phyloP scores from a whole-genome alignment of 1,284 basidiomycete species.

The Mycena sp. region DNA sequence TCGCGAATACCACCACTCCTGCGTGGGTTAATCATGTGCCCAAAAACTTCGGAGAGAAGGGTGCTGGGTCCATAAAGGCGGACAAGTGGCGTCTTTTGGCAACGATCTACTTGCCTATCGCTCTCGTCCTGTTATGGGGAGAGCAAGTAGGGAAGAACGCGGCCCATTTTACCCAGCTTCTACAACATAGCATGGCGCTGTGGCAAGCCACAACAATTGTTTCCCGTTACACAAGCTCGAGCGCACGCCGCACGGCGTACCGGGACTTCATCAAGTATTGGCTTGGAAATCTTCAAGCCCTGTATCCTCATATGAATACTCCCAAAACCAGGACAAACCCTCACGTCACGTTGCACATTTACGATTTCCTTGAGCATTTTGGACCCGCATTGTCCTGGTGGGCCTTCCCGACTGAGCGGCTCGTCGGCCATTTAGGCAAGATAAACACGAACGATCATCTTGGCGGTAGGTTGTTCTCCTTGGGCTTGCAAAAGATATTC shows the following conservation, averaged over 20 bases:
- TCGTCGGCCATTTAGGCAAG: neutral
- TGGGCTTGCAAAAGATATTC: neutral
- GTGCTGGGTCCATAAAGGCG: conserved; percentile 46
- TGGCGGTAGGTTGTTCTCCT: conserved; percentile 41
- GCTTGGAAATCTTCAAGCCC: conserved; percentile 31
- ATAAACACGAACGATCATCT: conserved; percentile 8
- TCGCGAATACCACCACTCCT: conserved; percentile 38
- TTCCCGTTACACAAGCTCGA: conserved; percentile 22
- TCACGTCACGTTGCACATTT: conserved; percentile 43
- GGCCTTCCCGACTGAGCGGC: conserved; percentile 5
- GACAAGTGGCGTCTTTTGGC: conserved; percentile 47
- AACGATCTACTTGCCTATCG: conserved; percentile 43
- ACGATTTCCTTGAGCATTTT: conserved; percentile 44
- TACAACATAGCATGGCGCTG: conserved; percentile 41
- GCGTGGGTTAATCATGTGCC: conserved; percentile 46
- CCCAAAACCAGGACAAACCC: conserved; percentile 28
- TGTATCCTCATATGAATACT: conserved; percentile 33
- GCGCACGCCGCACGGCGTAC: conserved; percentile 23
- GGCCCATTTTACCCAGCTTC: conserved; percentile 13
- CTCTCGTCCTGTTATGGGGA: conserved; percentile 42
- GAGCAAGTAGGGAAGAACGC: conserved; percentile 15
- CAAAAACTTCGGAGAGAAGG: conserved; percentile 40
- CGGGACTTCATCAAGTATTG: conserved; percentile 30
- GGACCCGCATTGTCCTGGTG: conserved; percentile 28
- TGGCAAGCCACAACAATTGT: conserved; percentile 34